phyloP scores from a whole-genome alignment of 805 yeast genomes.

The Metschnikowia amazonensis region DNA sequence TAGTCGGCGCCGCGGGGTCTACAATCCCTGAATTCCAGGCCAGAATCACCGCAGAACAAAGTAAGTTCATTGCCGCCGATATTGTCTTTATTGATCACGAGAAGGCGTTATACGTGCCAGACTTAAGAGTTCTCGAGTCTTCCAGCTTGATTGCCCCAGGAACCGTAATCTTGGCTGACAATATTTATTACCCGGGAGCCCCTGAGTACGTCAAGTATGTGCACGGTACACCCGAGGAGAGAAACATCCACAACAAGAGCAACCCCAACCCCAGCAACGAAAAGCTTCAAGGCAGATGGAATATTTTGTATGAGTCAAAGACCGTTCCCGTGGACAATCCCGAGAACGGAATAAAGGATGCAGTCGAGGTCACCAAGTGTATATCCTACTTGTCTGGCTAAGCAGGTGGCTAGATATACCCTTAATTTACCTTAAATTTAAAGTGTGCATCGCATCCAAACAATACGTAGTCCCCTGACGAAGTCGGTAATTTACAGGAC shows the following conservation, averaged over 20 bases:
- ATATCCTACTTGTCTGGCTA: slow-evolving; percentile 24
- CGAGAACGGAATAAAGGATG: slow-evolving; percentile 20
- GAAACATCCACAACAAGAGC: slow-evolving; percentile 26
- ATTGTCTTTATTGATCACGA: slow-evolving; percentile 41
- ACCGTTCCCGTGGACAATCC: slow-evolving; percentile 20
- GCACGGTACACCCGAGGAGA: slow-evolving; percentile 34
- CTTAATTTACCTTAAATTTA: not conserved
- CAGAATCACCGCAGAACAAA: slow-evolving; percentile 8
- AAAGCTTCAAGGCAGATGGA: slow-evolving; percentile 37
- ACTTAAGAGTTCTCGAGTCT: slow-evolving; percentile 39
- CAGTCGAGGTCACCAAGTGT: slow-evolving; percentile 31
- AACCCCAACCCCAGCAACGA: slow-evolving; percentile 26
- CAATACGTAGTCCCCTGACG: not conserved
- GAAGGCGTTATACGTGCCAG: slow-evolving; percentile 38
- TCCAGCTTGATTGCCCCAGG: slow-evolving; percentile 38
- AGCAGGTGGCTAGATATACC: not conserved
- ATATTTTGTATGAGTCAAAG: slow-evolving; percentile 35
- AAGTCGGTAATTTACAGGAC: too few species aligned
- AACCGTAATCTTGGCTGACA: slow-evolving; percentile 38
- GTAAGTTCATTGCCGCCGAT: slow-evolving; percentile 25
- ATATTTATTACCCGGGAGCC: slow-evolving; percentile 33
- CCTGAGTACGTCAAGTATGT: slow-evolving; percentile 40
- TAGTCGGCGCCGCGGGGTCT: slow-evolving; percentile 31
- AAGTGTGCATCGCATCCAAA: not conserved
- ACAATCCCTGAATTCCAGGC: slow-evolving; percentile 26